Conservation (phyloP, 2,329 filamentous ascomycete genomes). For the Harringtonia lauricola region DNA sequence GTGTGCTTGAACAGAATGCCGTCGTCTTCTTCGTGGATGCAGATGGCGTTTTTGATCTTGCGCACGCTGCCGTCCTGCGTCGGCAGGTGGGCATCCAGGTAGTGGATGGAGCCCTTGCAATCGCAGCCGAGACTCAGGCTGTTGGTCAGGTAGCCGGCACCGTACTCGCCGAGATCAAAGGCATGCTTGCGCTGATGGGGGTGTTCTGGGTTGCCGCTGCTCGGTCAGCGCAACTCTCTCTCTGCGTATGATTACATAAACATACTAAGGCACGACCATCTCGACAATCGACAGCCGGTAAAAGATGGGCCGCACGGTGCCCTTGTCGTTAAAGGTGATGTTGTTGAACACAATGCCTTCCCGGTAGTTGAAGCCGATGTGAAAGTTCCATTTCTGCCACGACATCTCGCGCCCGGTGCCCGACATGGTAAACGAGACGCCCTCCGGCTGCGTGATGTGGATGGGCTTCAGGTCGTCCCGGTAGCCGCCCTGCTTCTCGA, state of each 20-base stretch:
- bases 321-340: conserved; percentile 81
- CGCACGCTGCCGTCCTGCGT: conserved; percentile 64
- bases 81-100: conserved; percentile 80
- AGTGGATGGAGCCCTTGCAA: conserved; percentile 85
- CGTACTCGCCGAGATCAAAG: conserved; percentile 65
- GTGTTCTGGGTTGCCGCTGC: conserved; percentile 58
- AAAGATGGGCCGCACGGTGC: conserved; percentile 66
- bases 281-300: conserved; percentile 83
- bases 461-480: conserved; percentile 69
- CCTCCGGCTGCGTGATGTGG: conserved; percentile 64
- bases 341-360: conserved; percentile 87
- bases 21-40: conserved; percentile 87
- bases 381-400: conserved; percentile 92
- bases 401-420: conserved; percentile 52
- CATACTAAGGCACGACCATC: conserved; percentile 77
- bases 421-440: conserved; percentile 72
- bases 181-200: conserved; percentile 75
- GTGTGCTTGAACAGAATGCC: conserved; percentile 92
- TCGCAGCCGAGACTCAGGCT: conserved; percentile 66
- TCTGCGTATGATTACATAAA: no score
- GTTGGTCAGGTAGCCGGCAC: conserved; percentile 76
- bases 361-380: conserved; percentile 89
- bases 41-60: conserved; percentile 87
- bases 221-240: no score
- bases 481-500: conserved; percentile 66